Conservation (phyloP, 2,329 filamentous ascomycete species). For the Apiospora aurea region DNA sequence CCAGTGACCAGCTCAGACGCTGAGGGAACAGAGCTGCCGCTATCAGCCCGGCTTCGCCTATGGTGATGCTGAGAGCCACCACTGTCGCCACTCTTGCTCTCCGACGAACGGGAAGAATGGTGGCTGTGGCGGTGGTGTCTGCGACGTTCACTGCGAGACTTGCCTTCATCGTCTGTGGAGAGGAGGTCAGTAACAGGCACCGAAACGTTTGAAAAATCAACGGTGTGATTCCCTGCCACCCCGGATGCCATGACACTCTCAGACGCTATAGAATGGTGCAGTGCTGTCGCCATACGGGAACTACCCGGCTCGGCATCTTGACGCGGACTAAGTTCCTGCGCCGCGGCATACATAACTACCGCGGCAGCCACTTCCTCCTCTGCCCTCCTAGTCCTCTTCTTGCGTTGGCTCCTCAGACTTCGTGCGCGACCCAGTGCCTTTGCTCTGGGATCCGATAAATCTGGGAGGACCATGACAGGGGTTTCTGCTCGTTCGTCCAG, state of each 20-base stretch:
- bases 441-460: conserved; percentile 22
- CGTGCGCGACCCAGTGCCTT: conserved; percentile 23
- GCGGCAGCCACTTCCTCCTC: conserved; percentile 27
- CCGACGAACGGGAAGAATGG: conserved; percentile 19
- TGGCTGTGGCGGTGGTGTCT: conserved; percentile 22
- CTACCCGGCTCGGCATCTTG: conserved; percentile 24
- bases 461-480: conserved; percentile 21
- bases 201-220: conserved; percentile 25
- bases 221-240: conserved; percentile 25
- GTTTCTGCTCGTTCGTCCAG: conserved; percentile 7
- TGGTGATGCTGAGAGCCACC: conserved; percentile 18
- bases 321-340: conserved; percentile 23
- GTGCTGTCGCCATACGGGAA: conserved; percentile 22
- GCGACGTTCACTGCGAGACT: conserved; percentile 24
- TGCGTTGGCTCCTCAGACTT: conserved; percentile 24
- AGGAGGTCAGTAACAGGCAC: conserved; percentile 29
- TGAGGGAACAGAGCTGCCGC: conserved; percentile 24
- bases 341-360: conserved; percentile 27
- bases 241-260: conserved; percentile 27
- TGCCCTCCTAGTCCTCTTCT: conserved; percentile 17
- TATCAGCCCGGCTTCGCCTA: conserved; percentile 25
- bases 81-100: conserved; percentile 21
- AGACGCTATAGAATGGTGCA: conserved; percentile 1
- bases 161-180: conserved; percentile 29
- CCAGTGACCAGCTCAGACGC: conserved; percentile 24